A percentile compares a stretch with the other conserved stretches of the same genome.
These are phyloP conservation scores for Microbotryum scabiosae DNA, from an alignment of 1,284 basidiomycete species.

Conservation along the genomic window DNA sequence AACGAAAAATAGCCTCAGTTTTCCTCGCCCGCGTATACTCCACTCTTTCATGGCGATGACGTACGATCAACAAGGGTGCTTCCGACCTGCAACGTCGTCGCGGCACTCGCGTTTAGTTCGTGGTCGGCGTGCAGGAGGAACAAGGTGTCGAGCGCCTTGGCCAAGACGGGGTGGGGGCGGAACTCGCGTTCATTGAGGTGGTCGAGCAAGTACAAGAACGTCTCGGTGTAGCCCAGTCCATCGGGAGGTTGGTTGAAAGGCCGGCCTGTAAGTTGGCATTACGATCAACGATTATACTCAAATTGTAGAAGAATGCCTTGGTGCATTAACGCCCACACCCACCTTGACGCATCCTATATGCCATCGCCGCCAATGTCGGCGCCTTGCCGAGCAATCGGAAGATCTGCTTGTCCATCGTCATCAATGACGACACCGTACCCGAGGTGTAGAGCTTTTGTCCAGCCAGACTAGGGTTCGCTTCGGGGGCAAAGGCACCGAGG, in stretches of 20 bases:
- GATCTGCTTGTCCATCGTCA: conserved; percentile 79
- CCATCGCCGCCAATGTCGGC: conserved; percentile 63
- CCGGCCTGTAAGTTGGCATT: conserved; percentile 52
- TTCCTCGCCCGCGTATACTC: no score
- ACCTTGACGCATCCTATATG: neutral
- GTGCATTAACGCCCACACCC: neutral
- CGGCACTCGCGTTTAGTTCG: conserved; percentile 73
- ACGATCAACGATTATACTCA: neutral
- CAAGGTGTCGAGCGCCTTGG: conserved; percentile 71
- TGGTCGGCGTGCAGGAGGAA: conserved; percentile 83
- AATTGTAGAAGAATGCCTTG: neutral
- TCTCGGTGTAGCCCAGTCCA: conserved; percentile 67
- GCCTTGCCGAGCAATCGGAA: conserved; percentile 77
- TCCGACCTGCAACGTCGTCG: conserved; percentile 74
- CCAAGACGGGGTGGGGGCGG: conserved; percentile 67
- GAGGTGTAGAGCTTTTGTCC: conserved; percentile 67
- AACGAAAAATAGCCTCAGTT: conserved; percentile 41
- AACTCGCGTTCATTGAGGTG: conserved; percentile 47
- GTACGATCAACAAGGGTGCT: conserved; percentile 57
- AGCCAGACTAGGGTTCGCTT: conserved; percentile 41
- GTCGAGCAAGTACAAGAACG: conserved; percentile 57
- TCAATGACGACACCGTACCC: conserved; percentile 48
- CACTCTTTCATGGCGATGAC: no score
- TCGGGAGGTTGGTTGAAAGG: conserved; percentile 76
- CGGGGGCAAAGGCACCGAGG: conserved; percentile 66